These are phyloP conservation scores for Axilococcus clingmanii DNA, from an alignment of 139 green algal genomes.

Conservation along the genomic window DNA sequence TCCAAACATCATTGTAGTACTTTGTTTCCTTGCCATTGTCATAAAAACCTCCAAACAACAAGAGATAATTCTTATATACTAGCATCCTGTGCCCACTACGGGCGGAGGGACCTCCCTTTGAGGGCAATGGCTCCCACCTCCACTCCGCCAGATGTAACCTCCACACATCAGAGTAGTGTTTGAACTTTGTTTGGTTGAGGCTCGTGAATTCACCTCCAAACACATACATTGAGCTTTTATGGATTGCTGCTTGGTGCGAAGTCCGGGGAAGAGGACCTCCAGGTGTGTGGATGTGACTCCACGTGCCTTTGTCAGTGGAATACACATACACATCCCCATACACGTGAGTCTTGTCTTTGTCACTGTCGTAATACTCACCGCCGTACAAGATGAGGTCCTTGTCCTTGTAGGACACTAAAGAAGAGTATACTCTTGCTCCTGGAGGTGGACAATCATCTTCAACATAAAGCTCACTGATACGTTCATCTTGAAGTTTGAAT, in stretches of 20 bases:
- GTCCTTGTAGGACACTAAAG: constrained; percentile 30
- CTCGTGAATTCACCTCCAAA: constrained; percentile 95
- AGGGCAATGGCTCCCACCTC: constrained; percentile 82
- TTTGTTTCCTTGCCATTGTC: constrained; percentile 48
- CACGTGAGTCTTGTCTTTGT: constrained; percentile 62
- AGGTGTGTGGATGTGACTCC: constrained; percentile 55
- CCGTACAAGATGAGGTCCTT: constrained; percentile 81
- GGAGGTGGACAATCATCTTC: constrained; percentile 52
- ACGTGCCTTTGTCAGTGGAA: constrained; percentile 54
- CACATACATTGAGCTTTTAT: constrained; percentile 75
- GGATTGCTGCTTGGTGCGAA: constrained; percentile 72
- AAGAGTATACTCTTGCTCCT: constrained; percentile 66
- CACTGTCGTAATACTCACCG: constrained; percentile 77
- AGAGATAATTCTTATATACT: constrained; percentile 57
- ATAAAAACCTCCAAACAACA: constrained; percentile 95
- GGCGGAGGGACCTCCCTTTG: constrained; percentile 53
- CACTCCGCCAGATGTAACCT: constrained; percentile 75
- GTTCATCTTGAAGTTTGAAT: constrained; percentile 58
- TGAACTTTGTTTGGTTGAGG: constrained; percentile 79
- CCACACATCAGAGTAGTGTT: constrained; percentile 93
- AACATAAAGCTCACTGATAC: constrained; percentile 35
- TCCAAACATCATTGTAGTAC: constrained; percentile 92
- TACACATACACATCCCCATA: constrained; percentile 88
- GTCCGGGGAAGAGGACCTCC: constrained; percentile 72
- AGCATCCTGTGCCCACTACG: constrained; percentile 88